Evolutionary conservation across 805 yeast genomes (phyloP).

Genomic region (Saccharomycopsis sp.): DNA sequence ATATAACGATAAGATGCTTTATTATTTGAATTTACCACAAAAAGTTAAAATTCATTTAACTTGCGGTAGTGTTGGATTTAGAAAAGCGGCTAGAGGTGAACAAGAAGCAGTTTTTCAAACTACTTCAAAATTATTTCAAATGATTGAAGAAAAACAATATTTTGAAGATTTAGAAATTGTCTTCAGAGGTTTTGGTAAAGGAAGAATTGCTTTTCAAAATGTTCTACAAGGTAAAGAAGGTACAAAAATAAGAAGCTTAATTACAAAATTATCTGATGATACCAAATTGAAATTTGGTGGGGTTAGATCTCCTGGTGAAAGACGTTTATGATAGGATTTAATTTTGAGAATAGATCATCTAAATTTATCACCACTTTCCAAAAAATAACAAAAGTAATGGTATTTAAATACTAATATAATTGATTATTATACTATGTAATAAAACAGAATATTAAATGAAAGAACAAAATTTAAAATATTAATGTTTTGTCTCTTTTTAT

Average conservation of each 20-base stretch:
- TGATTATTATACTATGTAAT: not conserved
- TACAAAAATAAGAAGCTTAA: constrained; percentile 46
- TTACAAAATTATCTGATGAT: constrained; percentile 64
- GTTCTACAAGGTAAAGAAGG: constrained; percentile 91
- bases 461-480: too few species aligned
- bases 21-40: constrained; percentile 72
- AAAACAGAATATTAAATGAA: too few species aligned
- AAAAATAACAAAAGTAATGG: too few species aligned
- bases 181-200: constrained; percentile 77
- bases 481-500: too few species aligned
- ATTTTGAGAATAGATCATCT: too few species aligned
- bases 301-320: constrained; percentile 67
- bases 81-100: constrained; percentile 83
- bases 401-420: too few species aligned
- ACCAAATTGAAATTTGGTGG: constrained; percentile 91
- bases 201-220: constrained; percentile 75
- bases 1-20: constrained; percentile 62
- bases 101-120: constrained; percentile 91
- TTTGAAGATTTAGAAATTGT: constrained; percentile 64
- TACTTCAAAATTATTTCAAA: constrained; percentile 57
- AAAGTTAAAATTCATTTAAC: constrained; percentile 56
- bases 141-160: constrained; percentile 52
- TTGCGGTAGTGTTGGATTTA: constrained; percentile 83
- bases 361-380: too few species aligned
- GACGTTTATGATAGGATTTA: constrained; percentile 44